These are phyloP conservation scores for Posidonia australis DNA, from an alignment of 106 monocot genomes.

Conservation along the genomic window DNA sequence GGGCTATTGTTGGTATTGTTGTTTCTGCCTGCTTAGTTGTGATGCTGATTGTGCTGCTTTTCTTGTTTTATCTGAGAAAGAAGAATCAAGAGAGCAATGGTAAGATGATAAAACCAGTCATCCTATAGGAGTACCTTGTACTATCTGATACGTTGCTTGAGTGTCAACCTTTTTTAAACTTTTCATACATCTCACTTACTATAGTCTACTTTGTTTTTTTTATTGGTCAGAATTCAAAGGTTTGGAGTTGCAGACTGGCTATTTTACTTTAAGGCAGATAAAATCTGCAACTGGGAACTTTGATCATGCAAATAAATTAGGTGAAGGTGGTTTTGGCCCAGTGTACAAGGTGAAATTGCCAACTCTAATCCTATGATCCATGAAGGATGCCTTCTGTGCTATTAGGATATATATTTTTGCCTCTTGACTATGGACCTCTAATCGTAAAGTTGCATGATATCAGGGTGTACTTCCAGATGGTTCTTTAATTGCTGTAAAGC, in stretches of 20 bases:
- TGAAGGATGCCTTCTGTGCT: too few species aligned
- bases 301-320: conserved; percentile 5
- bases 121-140: too few species aligned
- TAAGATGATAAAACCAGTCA: too few species aligned
- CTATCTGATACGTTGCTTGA: too few species aligned
- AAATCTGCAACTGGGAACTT: too few species aligned
- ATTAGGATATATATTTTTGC: background rate
- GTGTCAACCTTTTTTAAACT: too few species aligned
- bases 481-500: conserved; percentile 8
- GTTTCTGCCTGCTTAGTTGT: background rate
- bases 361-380: background rate
- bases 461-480: conserved; percentile 10
- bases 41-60: background rate
- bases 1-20: too few species aligned
- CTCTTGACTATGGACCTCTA: too few species aligned
- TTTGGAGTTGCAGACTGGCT: conserved; percentile 1
- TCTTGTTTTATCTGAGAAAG: background rate
- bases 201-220: background rate
- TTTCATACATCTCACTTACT: too few species aligned
- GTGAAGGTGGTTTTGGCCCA: conserved; percentile 8
- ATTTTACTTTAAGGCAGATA: background rate
- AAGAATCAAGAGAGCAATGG: background rate
- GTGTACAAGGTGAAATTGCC: conserved; percentile 1
- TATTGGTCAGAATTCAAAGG: background rate
- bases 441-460: background rate